Evolutionary conservation across 768 basidiomycete genomes (phyloP).

Genomic region (Daedaleopsis nitida): DNA sequence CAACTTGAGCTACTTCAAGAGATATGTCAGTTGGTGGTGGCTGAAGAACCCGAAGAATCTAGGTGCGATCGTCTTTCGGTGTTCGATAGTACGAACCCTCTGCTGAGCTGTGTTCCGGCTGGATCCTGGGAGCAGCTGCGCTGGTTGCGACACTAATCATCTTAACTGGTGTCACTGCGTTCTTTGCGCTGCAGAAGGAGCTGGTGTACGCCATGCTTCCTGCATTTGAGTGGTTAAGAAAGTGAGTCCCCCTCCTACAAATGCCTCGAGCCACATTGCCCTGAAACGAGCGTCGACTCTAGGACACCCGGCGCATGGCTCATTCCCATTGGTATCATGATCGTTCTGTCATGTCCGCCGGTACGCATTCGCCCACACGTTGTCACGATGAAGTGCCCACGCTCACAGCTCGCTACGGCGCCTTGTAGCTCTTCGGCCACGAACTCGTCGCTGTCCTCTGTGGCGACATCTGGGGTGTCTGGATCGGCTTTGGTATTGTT

Average conservation of each 20-base stretch:
- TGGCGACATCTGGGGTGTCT: slow-evolving; percentile 87
- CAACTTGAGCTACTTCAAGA: not conserved
- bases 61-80: not conserved
- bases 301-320: slow-evolving; percentile 36
- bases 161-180: not conserved
- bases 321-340: slow-evolving; percentile 45
- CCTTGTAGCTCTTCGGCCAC: slow-evolving; percentile 76
- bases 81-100: not conserved
- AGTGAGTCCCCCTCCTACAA: not conserved
- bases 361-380: slow-evolving; percentile 18
- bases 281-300: too few species aligned
- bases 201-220: not conserved
- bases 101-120: not conserved
- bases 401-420: not conserved
- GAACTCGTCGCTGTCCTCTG: slow-evolving; percentile 88
- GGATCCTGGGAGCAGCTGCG: not conserved
- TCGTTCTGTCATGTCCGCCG: slow-evolving; percentile 42
- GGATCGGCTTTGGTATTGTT: slow-evolving; percentile 85
- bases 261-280: too few species aligned
- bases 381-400: not conserved
- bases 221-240: not conserved
- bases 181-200: not conserved
- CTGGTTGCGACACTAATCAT: not conserved
- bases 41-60: not conserved
- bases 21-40: not conserved